Conservation (phyloP, 352 stramenopile genomes). For the Lagenidium giganteum region DNA sequence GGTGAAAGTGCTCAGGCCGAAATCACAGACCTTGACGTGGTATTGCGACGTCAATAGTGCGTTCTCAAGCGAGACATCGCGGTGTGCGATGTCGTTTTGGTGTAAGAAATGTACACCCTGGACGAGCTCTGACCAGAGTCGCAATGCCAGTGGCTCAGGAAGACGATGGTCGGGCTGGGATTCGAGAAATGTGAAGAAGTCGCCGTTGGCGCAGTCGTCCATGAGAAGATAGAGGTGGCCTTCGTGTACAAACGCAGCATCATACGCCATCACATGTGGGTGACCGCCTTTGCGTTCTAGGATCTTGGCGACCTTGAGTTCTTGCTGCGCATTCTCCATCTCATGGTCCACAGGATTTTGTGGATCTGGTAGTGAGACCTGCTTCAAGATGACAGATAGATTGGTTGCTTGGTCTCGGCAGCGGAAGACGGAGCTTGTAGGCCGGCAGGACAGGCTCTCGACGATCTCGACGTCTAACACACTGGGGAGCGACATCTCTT, state of each 20-base stretch:
- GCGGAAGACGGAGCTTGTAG: too few relatives aligned
- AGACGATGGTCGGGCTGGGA: slow-evolving; percentile 4
- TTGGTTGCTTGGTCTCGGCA: too few relatives aligned
- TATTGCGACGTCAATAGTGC: slow-evolving; percentile 1
- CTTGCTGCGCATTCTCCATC: neutral
- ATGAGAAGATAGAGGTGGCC: slow-evolving; percentile 4
- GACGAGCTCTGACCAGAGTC: slow-evolving; percentile 3
- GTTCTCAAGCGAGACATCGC: slow-evolving; percentile 17
- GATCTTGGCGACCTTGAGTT: slow-evolving; percentile 2
- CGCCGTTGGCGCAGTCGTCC: neutral
- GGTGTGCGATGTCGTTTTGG: slow-evolving; percentile 8
- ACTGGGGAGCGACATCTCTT: too few relatives aligned
- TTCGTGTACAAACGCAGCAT: slow-evolving; percentile 2
- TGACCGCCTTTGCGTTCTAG: slow-evolving; percentile 23
- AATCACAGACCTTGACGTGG: slow-evolving; percentile 17
- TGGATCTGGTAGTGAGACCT: too few relatives aligned
- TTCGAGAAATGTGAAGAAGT: neutral
- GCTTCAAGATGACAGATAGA: too few relatives aligned
- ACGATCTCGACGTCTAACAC: too few relatives aligned
- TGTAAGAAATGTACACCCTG: slow-evolving; percentile 12
- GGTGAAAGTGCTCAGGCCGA: slow-evolving; percentile 11
- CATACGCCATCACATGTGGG: slow-evolving; percentile 2
- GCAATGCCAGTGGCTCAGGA: neutral
- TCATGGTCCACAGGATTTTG: neutral
- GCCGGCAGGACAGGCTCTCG: too few relatives aligned